Conservation (phyloP, 768 basidiomycete genomes). For the Heimioporus sp. region DNA sequence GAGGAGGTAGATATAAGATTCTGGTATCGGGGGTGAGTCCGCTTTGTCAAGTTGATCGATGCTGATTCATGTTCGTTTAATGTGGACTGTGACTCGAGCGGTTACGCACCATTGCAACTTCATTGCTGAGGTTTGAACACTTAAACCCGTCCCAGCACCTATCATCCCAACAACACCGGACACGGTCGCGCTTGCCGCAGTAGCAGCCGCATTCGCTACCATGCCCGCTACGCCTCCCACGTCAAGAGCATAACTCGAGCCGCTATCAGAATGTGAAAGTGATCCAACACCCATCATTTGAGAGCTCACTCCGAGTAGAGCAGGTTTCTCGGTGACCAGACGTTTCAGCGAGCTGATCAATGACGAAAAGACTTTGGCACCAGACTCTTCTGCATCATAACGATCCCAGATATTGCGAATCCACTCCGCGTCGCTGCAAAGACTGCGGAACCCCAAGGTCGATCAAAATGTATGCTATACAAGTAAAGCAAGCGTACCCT, state of each 20-base stretch:
- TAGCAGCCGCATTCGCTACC: conserved; percentile 79
- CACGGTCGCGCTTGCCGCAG: conserved; percentile 78
- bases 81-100: neutral
- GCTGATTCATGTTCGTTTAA: conserved; percentile 39
- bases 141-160: conserved; percentile 65
- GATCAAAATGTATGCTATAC: neutral
- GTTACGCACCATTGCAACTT: conserved; percentile 82
- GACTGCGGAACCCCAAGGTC: conserved; percentile 33
- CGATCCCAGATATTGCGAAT: conserved; percentile 77
- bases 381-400: conserved; percentile 61
- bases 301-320: conserved; percentile 70
- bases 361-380: conserved; percentile 71
- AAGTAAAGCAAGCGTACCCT: conserved; percentile 46
- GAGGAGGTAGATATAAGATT: conserved; percentile 90
- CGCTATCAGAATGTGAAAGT: conserved; percentile 30
- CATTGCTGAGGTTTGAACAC: conserved; percentile 73
- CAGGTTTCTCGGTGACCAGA: conserved; percentile 85
- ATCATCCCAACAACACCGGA: conserved; percentile 88
- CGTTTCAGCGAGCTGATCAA: conserved; percentile 84
- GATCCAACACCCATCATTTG: conserved; percentile 85
- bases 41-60: conserved; percentile 99
- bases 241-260: conserved; percentile 52
- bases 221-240: conserved; percentile 74
- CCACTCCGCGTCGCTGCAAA: conserved; percentile 79
- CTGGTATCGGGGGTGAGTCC: conserved; percentile 90